Evolutionary conservation across 2,329 filamentous ascomycete genomes (phyloP).

Genomic region (Venturia pyrina): DNA sequence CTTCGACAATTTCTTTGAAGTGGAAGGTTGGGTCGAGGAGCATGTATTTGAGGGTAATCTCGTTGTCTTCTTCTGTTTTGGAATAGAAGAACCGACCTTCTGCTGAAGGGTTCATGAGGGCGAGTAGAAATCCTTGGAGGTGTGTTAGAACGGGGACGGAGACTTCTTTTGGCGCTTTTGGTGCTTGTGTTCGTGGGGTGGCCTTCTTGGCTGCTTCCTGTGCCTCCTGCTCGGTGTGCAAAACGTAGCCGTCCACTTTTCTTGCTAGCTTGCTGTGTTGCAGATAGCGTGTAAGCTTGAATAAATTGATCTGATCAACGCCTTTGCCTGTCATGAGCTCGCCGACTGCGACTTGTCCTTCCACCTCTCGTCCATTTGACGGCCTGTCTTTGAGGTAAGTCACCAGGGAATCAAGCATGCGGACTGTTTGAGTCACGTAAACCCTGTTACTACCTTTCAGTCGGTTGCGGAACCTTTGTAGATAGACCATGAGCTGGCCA

Average conservation of each 20-base stretch:
- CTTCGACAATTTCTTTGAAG: constrained; percentile 77
- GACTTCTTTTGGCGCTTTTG: constrained; percentile 7
- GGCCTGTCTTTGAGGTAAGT: constrained; percentile 52
- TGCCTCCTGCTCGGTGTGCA: constrained; percentile 44
- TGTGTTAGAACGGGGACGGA: constrained; percentile 49
- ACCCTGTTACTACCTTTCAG: constrained; percentile 85
- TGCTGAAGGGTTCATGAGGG: constrained; percentile 74
- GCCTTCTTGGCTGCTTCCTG: constrained; percentile 17
- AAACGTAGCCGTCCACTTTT: constrained; percentile 84
- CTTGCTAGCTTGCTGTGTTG: constrained; percentile 86
- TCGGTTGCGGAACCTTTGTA: constrained; percentile 77
- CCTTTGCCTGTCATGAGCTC: constrained; percentile 72
- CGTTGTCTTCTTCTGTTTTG: constrained; percentile 33
- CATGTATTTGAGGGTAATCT: constrained; percentile 67
- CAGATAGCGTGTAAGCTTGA: constrained; percentile 77
- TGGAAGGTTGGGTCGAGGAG: constrained; percentile 85
- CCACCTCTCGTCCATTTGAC: constrained; percentile 31
- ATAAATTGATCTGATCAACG: constrained; percentile 90
- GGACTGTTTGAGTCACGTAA: constrained; percentile 79
- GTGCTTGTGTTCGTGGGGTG: constrained; percentile 5
- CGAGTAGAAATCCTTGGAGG: constrained; percentile 60
- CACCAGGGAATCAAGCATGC: constrained; percentile 69
- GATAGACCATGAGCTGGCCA: constrained; percentile 68
- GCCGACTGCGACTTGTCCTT: constrained; percentile 61
- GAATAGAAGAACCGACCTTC: constrained; percentile 53